Conservation (phyloP, 257 asterid genomes). For the Scutellaria minor region DNA sequence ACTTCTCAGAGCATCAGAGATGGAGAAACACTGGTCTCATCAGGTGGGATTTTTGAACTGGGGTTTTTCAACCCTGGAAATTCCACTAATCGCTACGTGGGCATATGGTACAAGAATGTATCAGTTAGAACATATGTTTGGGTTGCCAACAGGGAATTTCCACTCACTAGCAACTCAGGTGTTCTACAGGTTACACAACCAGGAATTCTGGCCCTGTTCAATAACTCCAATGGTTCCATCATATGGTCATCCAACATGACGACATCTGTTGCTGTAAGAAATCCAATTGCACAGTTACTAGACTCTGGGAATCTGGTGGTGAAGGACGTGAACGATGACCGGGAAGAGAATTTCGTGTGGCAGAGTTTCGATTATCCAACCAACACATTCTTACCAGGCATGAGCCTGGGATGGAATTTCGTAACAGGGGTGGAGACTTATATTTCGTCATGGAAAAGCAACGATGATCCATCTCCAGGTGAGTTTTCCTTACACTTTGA, state of each 20-base stretch:
- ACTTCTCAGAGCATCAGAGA: background rate
- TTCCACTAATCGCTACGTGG: background rate
- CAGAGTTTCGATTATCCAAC: conserved; percentile 20
- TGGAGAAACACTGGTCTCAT: background rate
- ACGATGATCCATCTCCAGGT: conserved; percentile 13
- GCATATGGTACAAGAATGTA: background rate
- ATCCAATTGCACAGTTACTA: background rate
- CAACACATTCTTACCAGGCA: conserved; percentile 20
- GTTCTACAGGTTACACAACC: background rate
- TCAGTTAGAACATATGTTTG: background rate
- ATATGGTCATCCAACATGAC: conserved; percentile 1
- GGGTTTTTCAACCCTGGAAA: background rate
- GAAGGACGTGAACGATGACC: background rate
- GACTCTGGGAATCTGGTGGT: conserved; percentile 18
- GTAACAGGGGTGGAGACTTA: conserved; percentile 13
- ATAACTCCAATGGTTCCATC: background rate
- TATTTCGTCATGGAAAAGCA: conserved; percentile 10
- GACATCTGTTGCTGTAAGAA: background rate
- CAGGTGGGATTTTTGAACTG: background rate
- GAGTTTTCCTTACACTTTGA: background rate
- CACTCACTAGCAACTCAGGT: background rate
- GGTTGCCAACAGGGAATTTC: background rate
- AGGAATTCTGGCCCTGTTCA: background rate
- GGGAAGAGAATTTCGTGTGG: background rate
- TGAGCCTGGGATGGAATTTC: conserved; percentile 17